Evolutionary conservation across 2,329 filamentous ascomycete species (phyloP).

Genomic region (Claviceps quebecensis): DNA sequence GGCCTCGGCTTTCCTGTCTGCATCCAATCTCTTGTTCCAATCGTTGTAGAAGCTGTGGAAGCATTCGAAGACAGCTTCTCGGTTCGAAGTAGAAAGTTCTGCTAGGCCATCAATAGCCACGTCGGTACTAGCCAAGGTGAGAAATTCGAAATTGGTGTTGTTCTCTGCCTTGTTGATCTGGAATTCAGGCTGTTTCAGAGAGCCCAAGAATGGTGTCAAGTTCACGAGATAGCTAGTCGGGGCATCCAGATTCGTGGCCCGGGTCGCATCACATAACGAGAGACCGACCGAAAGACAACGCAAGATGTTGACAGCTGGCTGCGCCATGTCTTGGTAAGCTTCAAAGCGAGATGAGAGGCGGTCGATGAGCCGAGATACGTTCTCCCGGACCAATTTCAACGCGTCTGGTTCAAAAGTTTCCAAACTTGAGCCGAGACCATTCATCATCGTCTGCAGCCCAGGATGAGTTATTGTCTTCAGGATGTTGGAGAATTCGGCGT

Average conservation of each 20-base stretch:
- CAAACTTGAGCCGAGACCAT: constrained; percentile 10
- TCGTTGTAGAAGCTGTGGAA: constrained; percentile 63
- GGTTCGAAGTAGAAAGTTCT: constrained; percentile 26
- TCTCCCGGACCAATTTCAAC: constrained; percentile 36
- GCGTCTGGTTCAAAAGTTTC: constrained; percentile 17
- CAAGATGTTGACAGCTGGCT: constrained; percentile 65
- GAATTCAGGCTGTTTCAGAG: constrained; percentile 20
- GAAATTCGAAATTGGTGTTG: constrained; percentile 27
- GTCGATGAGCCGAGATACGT: constrained; percentile 53
- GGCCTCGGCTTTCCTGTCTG: constrained; percentile 63
- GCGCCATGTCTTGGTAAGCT: constrained; percentile 73
- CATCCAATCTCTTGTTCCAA: constrained; percentile 65
- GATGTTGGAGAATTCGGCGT: constrained; percentile 71
- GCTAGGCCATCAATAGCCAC: constrained; percentile 33
- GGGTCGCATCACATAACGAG: constrained; percentile 37
- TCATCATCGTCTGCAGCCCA: constrained; percentile 1
- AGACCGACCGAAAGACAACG: constrained; percentile 66
- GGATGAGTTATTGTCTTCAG: constrained; percentile 47
- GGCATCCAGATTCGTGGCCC: constrained; percentile 27
- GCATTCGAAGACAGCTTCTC: constrained; percentile 46
- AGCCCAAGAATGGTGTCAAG: constrained; percentile 44
- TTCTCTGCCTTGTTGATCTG: constrained; percentile 10
- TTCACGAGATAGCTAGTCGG: constrained; percentile 25
- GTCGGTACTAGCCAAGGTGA: constrained; percentile 20
- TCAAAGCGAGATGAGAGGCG: constrained; percentile 58